Evolutionary conservation across 2,329 filamentous ascomycete species (phyloP).

Genomic region (Orbilia oligospora): DNA sequence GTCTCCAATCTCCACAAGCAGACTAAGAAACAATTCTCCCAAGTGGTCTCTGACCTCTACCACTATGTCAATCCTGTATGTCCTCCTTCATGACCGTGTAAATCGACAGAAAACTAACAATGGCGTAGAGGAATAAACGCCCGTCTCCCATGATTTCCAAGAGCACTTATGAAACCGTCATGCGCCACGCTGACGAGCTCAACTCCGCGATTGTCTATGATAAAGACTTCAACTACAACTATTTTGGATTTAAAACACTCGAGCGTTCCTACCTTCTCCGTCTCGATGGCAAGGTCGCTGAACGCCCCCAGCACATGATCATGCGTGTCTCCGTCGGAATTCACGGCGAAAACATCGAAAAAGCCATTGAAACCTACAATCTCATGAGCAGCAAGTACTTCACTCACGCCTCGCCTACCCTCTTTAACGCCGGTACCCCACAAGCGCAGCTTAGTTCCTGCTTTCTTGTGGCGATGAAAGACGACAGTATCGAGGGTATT

Average conservation of each 20-base stretch:
- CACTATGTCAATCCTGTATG: slow-evolving; percentile 87
- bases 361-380: slow-evolving; percentile 97
- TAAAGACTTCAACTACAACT: slow-evolving; percentile 99
- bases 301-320: slow-evolving; percentile 98
- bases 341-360: slow-evolving; percentile 94
- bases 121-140: slow-evolving; percentile 77
- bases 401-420: slow-evolving; percentile 95
- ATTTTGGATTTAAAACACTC: slow-evolving; percentile 99
- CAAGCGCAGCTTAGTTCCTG: slow-evolving; percentile 95
- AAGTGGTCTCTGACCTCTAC: slow-evolving; percentile 92
- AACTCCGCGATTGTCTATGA: slow-evolving; percentile 99
- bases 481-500: slow-evolving; percentile 98
- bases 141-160: slow-evolving; percentile 94
- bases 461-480: slow-evolving; percentile 99
- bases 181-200: slow-evolving; percentile 95
- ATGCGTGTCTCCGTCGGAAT: slow-evolving; percentile 99
- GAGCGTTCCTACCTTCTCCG: slow-evolving; percentile 98
- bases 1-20: slow-evolving; percentile 99
- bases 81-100: background rate
- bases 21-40: slow-evolving; percentile 99
- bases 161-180: slow-evolving; percentile 89
- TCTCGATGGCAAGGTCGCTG: slow-evolving; percentile 94
- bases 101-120: slow-evolving; percentile 13
- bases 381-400: slow-evolving; percentile 99
- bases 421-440: slow-evolving; percentile 98